Base-by-base conservation (phyloP, 163 green algal genomes). In the Scenedesmus sp. region DNA sequence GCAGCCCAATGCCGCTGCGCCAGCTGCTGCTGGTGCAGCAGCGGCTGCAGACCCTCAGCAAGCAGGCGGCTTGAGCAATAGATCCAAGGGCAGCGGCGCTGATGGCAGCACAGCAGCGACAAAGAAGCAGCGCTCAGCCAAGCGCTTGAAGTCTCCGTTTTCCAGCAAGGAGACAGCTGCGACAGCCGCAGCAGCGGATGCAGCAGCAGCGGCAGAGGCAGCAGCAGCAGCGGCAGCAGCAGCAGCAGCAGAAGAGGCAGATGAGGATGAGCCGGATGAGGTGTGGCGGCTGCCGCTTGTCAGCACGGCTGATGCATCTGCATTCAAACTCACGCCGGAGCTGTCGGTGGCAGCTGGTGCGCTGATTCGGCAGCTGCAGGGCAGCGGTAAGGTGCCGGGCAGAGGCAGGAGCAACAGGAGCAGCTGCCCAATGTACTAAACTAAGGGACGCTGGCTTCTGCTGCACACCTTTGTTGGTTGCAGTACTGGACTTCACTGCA, bases 251-350 rank as follows among this genome's bases (percentile, higher is more conserved):
- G 73, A 85, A 23, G 88, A 84, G 54, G 88, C 55, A 34, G 15
- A 76, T 55, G 60, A 12, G 15, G 83, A 55, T 5, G 16, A 15
- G 56, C 54, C 57, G 6, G 66, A 60, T 12, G 34, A 66, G 60
- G 67, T 92, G 52, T 89, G 88, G 88, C 88, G 88, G 34, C 76
- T 92, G 81, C 88, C 82, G 52, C 81, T 92, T 6, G 54, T 15
- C 12, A 74, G 16, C 0, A 88, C 64, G 9, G 79, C 77, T 1
- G 82, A 88, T 7, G 52, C 82, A 1, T 82, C 88, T 13, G 52
- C 57, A 26, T 77, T 60, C 64, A 88, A 84, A 34, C 60, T 88
- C 20, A 82, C 18, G 23, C 88, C 88, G 1, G 88, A 92, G 88
- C 34, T 92, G 46, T 56, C 62, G 6, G 88, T 92, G 0, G 88